Percentiles rank a stretch among this genome's conserved stretches.
phyloP scores from a whole-genome alignment of 768 basidiomycete species.

The Suillus placidus region DNA sequence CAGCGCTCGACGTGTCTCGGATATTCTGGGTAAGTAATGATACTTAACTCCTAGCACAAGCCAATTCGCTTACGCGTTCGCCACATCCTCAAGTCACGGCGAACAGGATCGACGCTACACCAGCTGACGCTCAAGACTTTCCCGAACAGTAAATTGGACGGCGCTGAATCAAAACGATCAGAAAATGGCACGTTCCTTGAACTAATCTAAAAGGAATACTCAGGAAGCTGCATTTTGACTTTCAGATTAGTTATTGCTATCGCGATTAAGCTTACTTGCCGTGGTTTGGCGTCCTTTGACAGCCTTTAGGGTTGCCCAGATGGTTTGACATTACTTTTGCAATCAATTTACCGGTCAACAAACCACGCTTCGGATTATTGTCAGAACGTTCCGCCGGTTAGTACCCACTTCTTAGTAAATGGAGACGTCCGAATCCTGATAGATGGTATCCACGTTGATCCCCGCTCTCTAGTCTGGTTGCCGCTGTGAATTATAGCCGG shows the following conservation, averaged over 20 bases:
- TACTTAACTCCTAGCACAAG: not conserved
- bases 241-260: constrained; percentile 4
- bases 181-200: constrained; percentile 1
- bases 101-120: not conserved
- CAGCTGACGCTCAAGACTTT: not conserved
- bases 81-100: not conserved
- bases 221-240: not conserved
- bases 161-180: not conserved
- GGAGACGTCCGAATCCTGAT: constrained; percentile 13
- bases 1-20: not conserved
- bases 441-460: constrained; percentile 11
- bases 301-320: constrained; percentile 1
- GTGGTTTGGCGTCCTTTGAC: not conserved
- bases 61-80: not conserved
- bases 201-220: not conserved
- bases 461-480: constrained; percentile 22
- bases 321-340: constrained; percentile 1
- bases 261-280: constrained; percentile 4
- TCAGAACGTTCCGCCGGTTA: not conserved
- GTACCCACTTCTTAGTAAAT: constrained; percentile 8
- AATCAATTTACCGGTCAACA: constrained; percentile 8
- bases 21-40: not conserved
- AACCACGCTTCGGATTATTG: not conserved
- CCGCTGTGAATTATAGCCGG: constrained; percentile 19
- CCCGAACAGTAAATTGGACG: not conserved